Evolutionary conservation across 768 basidiomycete species (phyloP).

Genomic region (Suillus tomentosus): DNA sequence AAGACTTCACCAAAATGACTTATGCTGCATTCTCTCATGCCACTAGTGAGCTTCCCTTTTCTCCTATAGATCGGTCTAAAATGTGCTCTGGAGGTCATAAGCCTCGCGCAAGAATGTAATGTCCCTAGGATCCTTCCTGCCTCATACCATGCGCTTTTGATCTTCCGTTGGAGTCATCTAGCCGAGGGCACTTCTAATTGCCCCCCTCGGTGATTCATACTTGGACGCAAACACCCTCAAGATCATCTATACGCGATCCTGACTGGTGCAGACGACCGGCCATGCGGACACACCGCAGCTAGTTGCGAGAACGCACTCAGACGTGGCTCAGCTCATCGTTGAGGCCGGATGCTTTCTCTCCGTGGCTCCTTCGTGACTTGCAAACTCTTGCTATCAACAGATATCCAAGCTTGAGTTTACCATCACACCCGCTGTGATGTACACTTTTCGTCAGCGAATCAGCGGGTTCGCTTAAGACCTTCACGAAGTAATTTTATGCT

Average conservation of each 20-base stretch:
- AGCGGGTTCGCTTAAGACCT: constrained; percentile 8
- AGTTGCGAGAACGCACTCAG: constrained; percentile 12
- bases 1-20: constrained; percentile 28
- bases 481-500: constrained; percentile 19
- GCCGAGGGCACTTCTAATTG: constrained; percentile 35
- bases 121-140: constrained; percentile 40
- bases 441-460: background rate
- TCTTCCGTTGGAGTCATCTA: constrained; percentile 29
- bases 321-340: constrained; percentile 15
- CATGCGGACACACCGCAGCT: background rate
- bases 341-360: constrained; percentile 13
- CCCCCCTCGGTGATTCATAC: constrained; percentile 33
- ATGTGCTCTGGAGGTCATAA: constrained; percentile 33
- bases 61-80: background rate
- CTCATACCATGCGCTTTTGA: constrained; percentile 41
- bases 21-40: constrained; percentile 30
- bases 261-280: constrained; percentile 13
- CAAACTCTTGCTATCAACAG: constrained; percentile 11
- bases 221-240: constrained; percentile 34
- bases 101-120: constrained; percentile 36
- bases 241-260: constrained; percentile 24
- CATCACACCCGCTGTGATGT: background rate
- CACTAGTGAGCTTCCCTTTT: constrained; percentile 28
- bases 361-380: constrained; percentile 28
- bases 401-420: background rate